Base-by-base conservation (phyloP, 116 monocot genomes). In the Papilionanthe hybrid region DNA sequence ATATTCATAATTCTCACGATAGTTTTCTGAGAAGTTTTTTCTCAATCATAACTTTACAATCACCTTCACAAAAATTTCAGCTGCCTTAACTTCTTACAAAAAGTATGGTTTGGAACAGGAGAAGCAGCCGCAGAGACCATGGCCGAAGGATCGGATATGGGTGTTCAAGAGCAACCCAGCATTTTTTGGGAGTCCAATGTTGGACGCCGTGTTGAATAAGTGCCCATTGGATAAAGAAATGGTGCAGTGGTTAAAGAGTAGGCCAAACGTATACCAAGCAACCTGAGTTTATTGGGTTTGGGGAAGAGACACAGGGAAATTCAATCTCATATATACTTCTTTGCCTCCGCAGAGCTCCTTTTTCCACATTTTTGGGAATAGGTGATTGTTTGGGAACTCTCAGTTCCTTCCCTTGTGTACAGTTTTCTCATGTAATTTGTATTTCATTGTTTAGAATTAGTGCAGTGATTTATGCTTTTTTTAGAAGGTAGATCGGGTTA, bases 91-190 rank as follows among this genome's bases (percentile, higher is more conserved):
- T 13, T 9, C 49, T 49, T 49, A 49, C 49, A 49, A 49, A 49
- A 49, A 49, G 49, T 49, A 37, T 37, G 10, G 3, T 71, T 67
- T 71, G 69, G 17, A 30, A 60, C 85, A 99, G 99, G 95, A 95
- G 83, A 93, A 90, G 50, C 89, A 93, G 55, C 90, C 99, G n/a
- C 93, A 99, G 81, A 89, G 92, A 66, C 91, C 91, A 41, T 99
- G 99, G 99, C 99, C 99, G 0, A 91, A 91, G 82, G 99, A 99
- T 60, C 82, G 82, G 72, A 93, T 99, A 87, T 99, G 99, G 99
- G 81, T 80, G 47, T 99, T 92, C 85, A 85, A 88, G 75, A 84
- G 80, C 50, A 71, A 67, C 50, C 90, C 90, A 3, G 88, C 75
- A 77, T 74, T 88, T 81, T 87, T 95, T 78, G 99, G 92, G 30